These are phyloP conservation scores for Scutellaria barbata DNA, from an alignment of 257 asterid species.

Conservation along the genomic window DNA sequence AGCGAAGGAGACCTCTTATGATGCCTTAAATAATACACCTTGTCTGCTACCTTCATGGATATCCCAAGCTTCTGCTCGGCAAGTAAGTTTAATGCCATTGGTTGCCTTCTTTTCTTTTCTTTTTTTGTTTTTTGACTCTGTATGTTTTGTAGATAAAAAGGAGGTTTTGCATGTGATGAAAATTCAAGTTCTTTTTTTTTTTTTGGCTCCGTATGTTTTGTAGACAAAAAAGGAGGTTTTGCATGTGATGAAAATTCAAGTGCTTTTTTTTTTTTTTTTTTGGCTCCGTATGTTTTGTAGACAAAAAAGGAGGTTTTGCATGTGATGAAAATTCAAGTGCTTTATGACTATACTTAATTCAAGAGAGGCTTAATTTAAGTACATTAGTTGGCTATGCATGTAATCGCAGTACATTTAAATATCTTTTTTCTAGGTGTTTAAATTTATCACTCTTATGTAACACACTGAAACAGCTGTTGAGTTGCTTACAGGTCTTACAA, in stretches of 20 bases:
- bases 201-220: conserved; percentile 30
- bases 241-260: conserved; percentile 12
- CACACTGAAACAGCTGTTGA: conserved; percentile 19
- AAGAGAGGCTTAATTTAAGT: conserved; percentile 15
- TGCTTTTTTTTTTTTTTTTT: conserved; percentile 13
- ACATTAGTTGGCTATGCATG: conserved; percentile 26
- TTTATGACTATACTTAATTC: conserved; percentile 5
- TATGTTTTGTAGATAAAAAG: conserved; percentile 20
- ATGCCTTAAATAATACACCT: conserved; percentile 88
- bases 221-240: conserved; percentile 25
- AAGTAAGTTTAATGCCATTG: conserved; percentile 56
- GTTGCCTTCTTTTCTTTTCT: not conserved
- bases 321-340: conserved; percentile 17
- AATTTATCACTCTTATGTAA: conserved; percentile 6
- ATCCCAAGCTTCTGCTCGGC: conserved; percentile 98
- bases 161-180: conserved; percentile 26
- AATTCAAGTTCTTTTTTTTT: conserved; percentile 9
- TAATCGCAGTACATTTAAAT: conserved; percentile 21
- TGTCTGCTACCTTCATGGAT: conserved; percentile 98
- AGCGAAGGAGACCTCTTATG: conserved; percentile 98
- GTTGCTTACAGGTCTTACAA: conserved; percentile 20
- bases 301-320: conserved; percentile 23
- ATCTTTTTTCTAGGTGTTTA: conserved; percentile 13
- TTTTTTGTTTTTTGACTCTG: conserved; percentile 27
- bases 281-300: conserved; percentile 26